These are phyloP conservation scores for Xylaria castorea DNA, from an alignment of 495 filamentous ascomycete species.

Conservation along the genomic window DNA sequence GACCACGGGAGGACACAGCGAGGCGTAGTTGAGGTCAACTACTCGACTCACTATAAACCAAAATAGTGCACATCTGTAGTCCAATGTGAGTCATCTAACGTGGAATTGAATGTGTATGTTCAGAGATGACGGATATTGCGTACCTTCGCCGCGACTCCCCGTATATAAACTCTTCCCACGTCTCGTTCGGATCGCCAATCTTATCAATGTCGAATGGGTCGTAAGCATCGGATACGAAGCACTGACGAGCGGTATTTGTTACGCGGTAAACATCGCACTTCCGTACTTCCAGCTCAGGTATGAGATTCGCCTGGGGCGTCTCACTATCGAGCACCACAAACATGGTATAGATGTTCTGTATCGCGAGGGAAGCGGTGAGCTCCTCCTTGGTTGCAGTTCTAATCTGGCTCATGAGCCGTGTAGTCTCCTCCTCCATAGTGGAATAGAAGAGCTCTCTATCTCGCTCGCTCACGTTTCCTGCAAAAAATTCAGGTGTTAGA, in stretches of 20 bases:
- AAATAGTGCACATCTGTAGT: constrained; percentile 29
- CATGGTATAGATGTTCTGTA: constrained; percentile 31
- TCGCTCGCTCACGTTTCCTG: neutral
- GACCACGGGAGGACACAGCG: constrained; percentile 28
- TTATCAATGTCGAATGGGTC: constrained; percentile 28
- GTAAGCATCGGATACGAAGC: constrained; percentile 13
- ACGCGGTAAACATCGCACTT: constrained; percentile 12
- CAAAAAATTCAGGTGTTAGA: neutral
- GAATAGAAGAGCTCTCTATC: constrained; percentile 22
- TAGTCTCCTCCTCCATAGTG: constrained; percentile 28
- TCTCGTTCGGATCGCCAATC: constrained; percentile 27
- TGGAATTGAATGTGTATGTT: neutral
- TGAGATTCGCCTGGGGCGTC: neutral
- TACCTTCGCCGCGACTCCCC: constrained; percentile 36
- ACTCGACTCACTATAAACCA: constrained; percentile 38
- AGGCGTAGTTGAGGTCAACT: constrained; percentile 34
- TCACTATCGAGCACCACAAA: constrained; percentile 28
- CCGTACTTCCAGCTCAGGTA: constrained; percentile 28
- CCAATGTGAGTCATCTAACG: neutral
- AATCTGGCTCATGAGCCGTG: constrained; percentile 25
- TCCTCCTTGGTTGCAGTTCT: constrained; percentile 16
- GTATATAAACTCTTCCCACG: constrained; percentile 37
- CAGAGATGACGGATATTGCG: neutral
- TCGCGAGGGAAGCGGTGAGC: constrained; percentile 22
- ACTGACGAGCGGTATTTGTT: constrained; percentile 19